These are phyloP conservation scores for Babesia gibsoni DNA, from an alignment of 169 alveolate species.

Conservation along the genomic window DNA sequence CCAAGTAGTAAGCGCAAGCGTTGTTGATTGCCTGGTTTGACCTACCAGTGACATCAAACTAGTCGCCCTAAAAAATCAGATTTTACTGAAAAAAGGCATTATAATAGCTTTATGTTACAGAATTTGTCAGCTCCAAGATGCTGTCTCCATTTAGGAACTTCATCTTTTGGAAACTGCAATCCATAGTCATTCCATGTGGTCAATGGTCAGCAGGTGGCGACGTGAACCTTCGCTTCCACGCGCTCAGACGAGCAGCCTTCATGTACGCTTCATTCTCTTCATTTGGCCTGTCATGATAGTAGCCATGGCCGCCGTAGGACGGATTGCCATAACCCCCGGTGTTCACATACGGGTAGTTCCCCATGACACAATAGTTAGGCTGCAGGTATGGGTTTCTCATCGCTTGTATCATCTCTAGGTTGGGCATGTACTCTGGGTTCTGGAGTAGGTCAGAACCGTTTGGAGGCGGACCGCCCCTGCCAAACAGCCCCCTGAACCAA, in stretches of 20 bases:
- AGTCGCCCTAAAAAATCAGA: too few species aligned
- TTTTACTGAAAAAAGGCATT: too few species aligned
- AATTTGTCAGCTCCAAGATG: too few species aligned
- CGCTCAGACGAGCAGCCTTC: constrained; percentile 12
- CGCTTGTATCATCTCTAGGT: constrained; percentile 2
- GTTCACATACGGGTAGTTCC: constrained; percentile 43
- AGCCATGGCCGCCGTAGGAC: neutral
- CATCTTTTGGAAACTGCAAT: too few species aligned
- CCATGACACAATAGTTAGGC: constrained; percentile 48
- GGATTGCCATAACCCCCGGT: neutral
- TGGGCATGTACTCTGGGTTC: neutral
- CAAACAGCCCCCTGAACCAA: constrained; percentile 6
- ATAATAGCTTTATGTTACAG: too few species aligned
- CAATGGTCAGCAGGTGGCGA: constrained; percentile 25
- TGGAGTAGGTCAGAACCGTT: constrained; percentile 17
- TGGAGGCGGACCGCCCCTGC: neutral
- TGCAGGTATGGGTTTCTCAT: constrained; percentile 40
- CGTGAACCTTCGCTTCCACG: constrained; percentile 29
- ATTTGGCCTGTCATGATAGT: constrained; percentile 8
- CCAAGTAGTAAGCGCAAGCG: too few species aligned
- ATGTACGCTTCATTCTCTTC: neutral
- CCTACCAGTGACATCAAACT: too few species aligned
- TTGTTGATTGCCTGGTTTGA: too few species aligned
- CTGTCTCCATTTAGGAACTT: too few species aligned
- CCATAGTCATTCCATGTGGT: too few species aligned